Evolutionary conservation across 2,329 filamentous ascomycete species (phyloP).

Genomic region (Aspergillus thermomutatus): DNA sequence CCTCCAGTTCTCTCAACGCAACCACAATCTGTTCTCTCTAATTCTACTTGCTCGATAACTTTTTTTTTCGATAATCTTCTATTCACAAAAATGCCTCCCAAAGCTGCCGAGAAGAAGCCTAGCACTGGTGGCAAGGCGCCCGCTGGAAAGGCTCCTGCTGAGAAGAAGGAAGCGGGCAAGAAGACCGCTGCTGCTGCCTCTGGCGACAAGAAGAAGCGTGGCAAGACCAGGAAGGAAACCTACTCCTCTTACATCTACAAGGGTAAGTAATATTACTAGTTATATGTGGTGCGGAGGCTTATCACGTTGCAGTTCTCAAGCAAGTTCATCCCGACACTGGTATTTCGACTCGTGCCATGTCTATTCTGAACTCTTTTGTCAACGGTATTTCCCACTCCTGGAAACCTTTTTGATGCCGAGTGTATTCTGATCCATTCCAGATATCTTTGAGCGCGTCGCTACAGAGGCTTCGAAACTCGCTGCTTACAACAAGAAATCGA

Average conservation of each 20-base stretch:
- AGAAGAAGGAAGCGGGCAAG: slow-evolving; percentile 99
- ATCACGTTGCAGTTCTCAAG: slow-evolving; percentile 74
- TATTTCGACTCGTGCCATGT: slow-evolving; percentile 99
- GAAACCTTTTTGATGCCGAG: neutral
- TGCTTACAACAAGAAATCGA: slow-evolving; percentile 99
- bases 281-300: slow-evolving; percentile 15
- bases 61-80: slow-evolving; percentile 24
- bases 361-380: slow-evolving; percentile 99
- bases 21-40: neutral
- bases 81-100: slow-evolving; percentile 82
- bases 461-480: slow-evolving; percentile 98
- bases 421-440: slow-evolving; percentile 43
- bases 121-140: slow-evolving; percentile 88
- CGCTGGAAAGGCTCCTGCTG: slow-evolving; percentile 73
- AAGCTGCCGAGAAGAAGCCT: slow-evolving; percentile 98
- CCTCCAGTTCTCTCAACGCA: slow-evolving; percentile 27
- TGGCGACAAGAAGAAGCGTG: slow-evolving; percentile 99
- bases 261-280: slow-evolving; percentile 57
- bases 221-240: slow-evolving; percentile 99
- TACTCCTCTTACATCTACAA: slow-evolving; percentile 99
- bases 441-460: slow-evolving; percentile 99
- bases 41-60: neutral
- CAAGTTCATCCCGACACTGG: slow-evolving; percentile 99
- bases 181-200: slow-evolving; percentile 82
- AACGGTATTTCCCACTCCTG: slow-evolving; percentile 66